Base-by-base conservation (phyloP, 2,329 filamentous ascomycete species). In the Dactylella cylindrospora region DNA sequence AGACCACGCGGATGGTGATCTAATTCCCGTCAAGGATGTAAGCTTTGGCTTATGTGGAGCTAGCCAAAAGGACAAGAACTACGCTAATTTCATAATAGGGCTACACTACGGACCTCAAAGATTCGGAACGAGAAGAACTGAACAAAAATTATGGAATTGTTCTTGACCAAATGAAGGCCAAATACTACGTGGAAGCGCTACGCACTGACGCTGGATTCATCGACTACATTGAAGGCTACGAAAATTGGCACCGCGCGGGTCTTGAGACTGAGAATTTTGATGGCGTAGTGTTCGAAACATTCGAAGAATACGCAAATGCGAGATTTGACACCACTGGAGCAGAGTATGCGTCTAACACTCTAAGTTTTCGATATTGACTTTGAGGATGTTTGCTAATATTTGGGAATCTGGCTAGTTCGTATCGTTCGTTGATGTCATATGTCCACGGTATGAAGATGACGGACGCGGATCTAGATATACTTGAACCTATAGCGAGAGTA, bases 1-100 rank as follows among this genome's bases (percentile, higher is more conserved):
- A 54, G 50, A 54, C 12, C 19, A 45, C 25, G 13, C 38, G 9
- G 50, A 54, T 20, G 50, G 40, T 22, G 50, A 54, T 15, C 29
- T 54, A 3, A 32, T 52, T 20, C 38, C 15, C 9, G 6, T 17
- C 12, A 25, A 36, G 13, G 9, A 31, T 13, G 40, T 45, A 12
- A 32, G 17, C n/a, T n/a, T n/a, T 29, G 25, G 22, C 29, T 13
- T 29, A 9, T 5, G 23, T 12, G 29, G 5, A 10, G 29, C 39
- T 7, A 15, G 5, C 25, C n/a, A 43, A 19, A 15, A 31, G 41
- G 7, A 17, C 17, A 23, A 20, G 2, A 17, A 6, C 20, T 7
- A 32, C 3, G 19, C 13, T 25, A 32, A 32, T 8, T 7, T 25
- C 22, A 31, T 45, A 8, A 45, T 52, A 52, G 46, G 12, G 19